phyloP scores from a whole-genome alignment of 345 rosid species.

The Linum lewisii region DNA sequence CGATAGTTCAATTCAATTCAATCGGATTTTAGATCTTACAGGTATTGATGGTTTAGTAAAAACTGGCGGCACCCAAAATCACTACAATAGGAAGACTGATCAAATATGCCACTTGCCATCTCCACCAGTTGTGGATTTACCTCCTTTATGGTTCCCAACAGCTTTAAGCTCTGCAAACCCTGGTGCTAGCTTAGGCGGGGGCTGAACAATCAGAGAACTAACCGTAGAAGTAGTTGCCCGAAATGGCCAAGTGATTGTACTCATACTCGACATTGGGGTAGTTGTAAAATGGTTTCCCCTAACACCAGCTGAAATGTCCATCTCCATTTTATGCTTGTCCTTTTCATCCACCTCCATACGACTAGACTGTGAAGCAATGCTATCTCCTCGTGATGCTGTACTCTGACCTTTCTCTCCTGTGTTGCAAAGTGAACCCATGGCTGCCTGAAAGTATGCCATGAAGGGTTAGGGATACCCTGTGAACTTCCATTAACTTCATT shows the following conservation, averaged over 20 bases:
- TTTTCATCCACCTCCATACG: slow-evolving; percentile 29
- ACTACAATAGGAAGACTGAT: no score
- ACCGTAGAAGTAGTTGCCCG: slow-evolving; percentile 31
- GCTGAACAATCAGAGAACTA: slow-evolving; percentile 36
- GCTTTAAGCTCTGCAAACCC: slow-evolving; percentile 59
- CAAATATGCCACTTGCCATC: slow-evolving; percentile 11
- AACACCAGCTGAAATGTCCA: slow-evolving; percentile 26
- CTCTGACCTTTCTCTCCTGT: slow-evolving; percentile 23
- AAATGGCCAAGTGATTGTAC: slow-evolving; percentile 57
- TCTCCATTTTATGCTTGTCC: slow-evolving; percentile 28
- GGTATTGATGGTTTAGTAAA: no score
- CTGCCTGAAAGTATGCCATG: slow-evolving; percentile 40
- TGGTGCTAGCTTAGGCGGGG: slow-evolving; percentile 45
- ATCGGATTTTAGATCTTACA: no score
- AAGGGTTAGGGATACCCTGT: slow-evolving; percentile 10
- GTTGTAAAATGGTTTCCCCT: slow-evolving; percentile 38
- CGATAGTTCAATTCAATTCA: no score
- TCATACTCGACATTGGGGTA: slow-evolving; percentile 24
- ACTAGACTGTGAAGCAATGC: slow-evolving; percentile 23
- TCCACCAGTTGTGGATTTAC: slow-evolving; percentile 29
- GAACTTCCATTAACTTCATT: slow-evolving; percentile 27
- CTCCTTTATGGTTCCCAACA: slow-evolving; percentile 34
- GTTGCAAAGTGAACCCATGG: slow-evolving; percentile 58
- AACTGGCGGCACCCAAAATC: no score
- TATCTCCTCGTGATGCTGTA: slow-evolving; percentile 23